Evolutionary conservation across 2,329 filamentous ascomycete species (phyloP), one percentile per base, ranked within the genome.

Genomic region (Camillea tinctor): DNA sequence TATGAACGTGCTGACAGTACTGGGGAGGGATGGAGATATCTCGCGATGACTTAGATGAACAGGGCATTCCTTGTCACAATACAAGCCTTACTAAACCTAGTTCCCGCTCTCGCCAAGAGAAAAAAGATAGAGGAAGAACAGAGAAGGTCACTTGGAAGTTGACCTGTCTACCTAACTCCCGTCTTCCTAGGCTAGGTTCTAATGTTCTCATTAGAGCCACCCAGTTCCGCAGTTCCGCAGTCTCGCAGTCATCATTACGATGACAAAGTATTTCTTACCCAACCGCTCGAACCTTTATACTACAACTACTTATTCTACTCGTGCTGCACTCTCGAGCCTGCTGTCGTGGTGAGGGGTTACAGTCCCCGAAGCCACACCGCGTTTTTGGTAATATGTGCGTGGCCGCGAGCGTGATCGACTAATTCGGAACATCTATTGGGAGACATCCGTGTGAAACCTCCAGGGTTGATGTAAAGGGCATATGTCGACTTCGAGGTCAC

Each of bases 191-290:
- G n/a, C n/a, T n/a, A n/a, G n/a, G n/a, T n/a, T n/a, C n/a, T n/a
- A n/a, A n/a, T n/a, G n/a, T n/a, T n/a, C n/a, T n/a, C n/a, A n/a
- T 60, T 53, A 56, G 44, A 40, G 51, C 44, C 61, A 55, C 56
- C n/a, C n/a, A n/a, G n/a, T n/a, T n/a, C n/a, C n/a, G n/a, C n/a
- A n/a, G n/a, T n/a, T n/a, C n/a, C n/a, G n/a, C n/a, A n/a, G n/a
- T n/a, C n/a, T n/a, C n/a, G 53, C 58, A 61, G 52, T 57, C 52
- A 30, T 24, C 50, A 24, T n/a, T 26, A 54, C 30, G 40, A 36
- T 50, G 49, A 51, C 56, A 52, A 50, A n/a, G 3, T 7, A 52
- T 23, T 24, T 20, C 54, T 54, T n/a, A 40, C 22, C n/a, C 48
- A 15, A 24, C n/a, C 24, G 36, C 21, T 21, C 40, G 30, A 57